Base-by-base conservation (phyloP, 1,284 basidiomycete species). In the Polyporus tsugae region DNA sequence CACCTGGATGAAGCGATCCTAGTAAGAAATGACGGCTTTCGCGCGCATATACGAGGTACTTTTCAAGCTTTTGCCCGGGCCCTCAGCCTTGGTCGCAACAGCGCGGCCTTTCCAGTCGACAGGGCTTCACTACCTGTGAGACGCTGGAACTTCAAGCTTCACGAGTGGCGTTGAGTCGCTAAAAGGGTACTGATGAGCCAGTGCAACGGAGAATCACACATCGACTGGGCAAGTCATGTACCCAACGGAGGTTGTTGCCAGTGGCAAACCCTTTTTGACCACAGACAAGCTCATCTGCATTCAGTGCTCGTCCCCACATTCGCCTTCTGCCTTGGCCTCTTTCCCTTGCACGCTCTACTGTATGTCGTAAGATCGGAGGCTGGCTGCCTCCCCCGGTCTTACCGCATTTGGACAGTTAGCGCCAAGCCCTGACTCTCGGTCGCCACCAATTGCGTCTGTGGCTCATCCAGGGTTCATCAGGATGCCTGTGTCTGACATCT, bases 121-220 rank as follows among this genome's bases (percentile, higher is more conserved):
- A 29, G 29, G 29, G 29, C 29, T 29, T 29, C 2, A 29, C 11
- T 13, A 29, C 29, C 13, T 46, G 7, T 7, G n/a, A 46, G 44
- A 22, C 44, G n/a, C 44, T 46, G 44, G n/a, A 46, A 46, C 44
- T 46, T 46, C 10, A 22, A 10, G 22, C 41, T 17, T 29, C 29
- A 29, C 29, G 29, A 29, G 29, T 44, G 55, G 67, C 67, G 67
- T 69, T 63, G 63, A 69, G 67, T 65, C 3, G 57, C 64, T 4
- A 41, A 61, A 60, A n/a, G 22, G 60, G 67, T 11, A 57, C 38
- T 62, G 64, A 44, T 62, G 60, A n/a, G 22, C 67, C 67, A 11
- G 29, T 4, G 29, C n/a, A 52, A 19, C n/a, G 67, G 67, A 42
- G 38, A 63, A 63, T 58, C 62, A 63, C 62, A 63, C 39, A 39